Evolutionary conservation across 352 stramenopile genomes (phyloP), one percentile per base, ranked within the genome.

Genomic region (Globisporangium echinulatum): DNA sequence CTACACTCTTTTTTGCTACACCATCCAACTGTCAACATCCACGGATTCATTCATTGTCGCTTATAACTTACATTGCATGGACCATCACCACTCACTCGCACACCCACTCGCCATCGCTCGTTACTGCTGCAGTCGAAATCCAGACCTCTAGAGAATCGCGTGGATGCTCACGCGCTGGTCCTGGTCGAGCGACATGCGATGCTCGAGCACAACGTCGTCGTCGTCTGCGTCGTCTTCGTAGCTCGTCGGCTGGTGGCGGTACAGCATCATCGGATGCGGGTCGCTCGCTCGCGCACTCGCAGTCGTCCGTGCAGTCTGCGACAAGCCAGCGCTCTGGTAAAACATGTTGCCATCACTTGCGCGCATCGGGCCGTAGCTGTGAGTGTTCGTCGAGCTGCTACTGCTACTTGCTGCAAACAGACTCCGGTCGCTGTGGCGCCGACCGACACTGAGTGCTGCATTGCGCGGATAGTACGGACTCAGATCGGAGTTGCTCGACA

Each of bases 151-250:
- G n/a, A 86, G 69, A 50, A 86, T 86, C 49, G 76, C 76, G 60
- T 86, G 76, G 51, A 86, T 68, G 70, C 76, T 86, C 70, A 83
- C 72, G 37, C 76, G 76, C 52, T 83, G 72, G 13, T 79, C 74
- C 25, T 86, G 67, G 62, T 84, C 74, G 2, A 86, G 74, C 57
- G 76, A 85, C 55, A 83, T 70, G 58, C 76, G 76, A 47, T 83
- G 74, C 44, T 74, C 76, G 48, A 85, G 63, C 53, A 85, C 74
- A 3, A 85, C 76, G 49, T 85, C 76, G 63, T 83, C 64, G 6
- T 72, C 74, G 61, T 59, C 57, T 17, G 52, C 38, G 25, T 67
- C 61, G 11, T 42, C 42, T 49, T 61, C 61, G 57, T 67, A 67
- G 50, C 53, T 62, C 47, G 63, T 67, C 9, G 58, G 56, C 42